Evolutionary conservation across 352 stramenopile species (phyloP), one percentile per base, ranked within the genome.

Genomic region (Thalassiosira exigua): DNA sequence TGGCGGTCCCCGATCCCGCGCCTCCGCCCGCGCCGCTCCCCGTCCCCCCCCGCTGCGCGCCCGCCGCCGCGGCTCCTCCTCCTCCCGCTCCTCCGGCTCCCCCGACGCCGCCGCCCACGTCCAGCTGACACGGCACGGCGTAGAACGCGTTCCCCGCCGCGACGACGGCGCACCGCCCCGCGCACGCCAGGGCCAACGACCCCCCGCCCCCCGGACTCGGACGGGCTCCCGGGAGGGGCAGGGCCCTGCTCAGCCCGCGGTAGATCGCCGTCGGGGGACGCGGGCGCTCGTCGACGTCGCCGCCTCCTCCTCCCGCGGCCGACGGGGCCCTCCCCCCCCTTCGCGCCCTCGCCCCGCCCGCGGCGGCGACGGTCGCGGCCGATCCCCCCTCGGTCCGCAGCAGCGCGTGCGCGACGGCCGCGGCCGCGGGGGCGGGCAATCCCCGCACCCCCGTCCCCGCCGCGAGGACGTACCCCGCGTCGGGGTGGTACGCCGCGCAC

Each of bases 111-210:
- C 54, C 50, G 64, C 57, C 54, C 29, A 74, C 41, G 57, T 77
- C 61, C 39, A 83, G 59, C 60, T 22, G 78, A 32, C 41, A 50
- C 33, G 69, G 76, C 0, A 93, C 64, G 0, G 79, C 88, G 75
- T 86, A 90, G 76, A 93, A 88, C 12, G 69, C 48, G 73, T 89
- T 90, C 7, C 79, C 78, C 1, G 90, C 80, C 17, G 84, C 82
- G 12, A 89, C 75, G 5, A 93, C 76, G 11, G 79, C 82, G 3
- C 91, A 81, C 19, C 79, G 22, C 4, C 84, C 84, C 24, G 79
- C 29, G 30, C 73, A 83, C n/a, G 72, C 82, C 11, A 92, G 30
- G 29, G 73, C 53, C 53, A 93, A 76, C 14, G 79, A 75, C 75
- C 82, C 69, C 36, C 75, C 79, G 44, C n/a, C n/a, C n/a, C n/a